A percentile compares a stretch with the other conserved stretches of the same genome.
These are phyloP conservation scores for Podospora tetraspora DNA, from an alignment of 495 filamentous ascomycete species.

Conservation along the genomic window DNA sequence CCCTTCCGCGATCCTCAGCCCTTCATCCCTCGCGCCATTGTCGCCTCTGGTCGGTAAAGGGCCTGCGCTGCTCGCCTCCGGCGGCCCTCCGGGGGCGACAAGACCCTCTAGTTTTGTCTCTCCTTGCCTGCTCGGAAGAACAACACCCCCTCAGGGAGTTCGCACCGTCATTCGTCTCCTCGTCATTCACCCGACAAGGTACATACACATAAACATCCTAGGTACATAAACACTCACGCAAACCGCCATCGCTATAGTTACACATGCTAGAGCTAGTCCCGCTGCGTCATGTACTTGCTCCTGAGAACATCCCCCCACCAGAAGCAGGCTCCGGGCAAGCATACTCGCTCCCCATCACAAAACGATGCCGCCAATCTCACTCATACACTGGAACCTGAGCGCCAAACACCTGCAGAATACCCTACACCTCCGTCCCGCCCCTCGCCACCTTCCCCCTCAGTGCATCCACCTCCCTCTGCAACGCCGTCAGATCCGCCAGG, in stretches of 20 bases:
- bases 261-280: not conserved
- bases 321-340: not conserved
- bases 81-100: too few relatives aligned
- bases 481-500: slow-evolving; percentile 58
- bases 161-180: too few relatives aligned
- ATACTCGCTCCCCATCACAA: not conserved
- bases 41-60: too few relatives aligned
- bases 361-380: not conserved
- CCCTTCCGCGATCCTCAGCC: too few relatives aligned
- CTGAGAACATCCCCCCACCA: not conserved
- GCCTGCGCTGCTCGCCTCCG: too few relatives aligned
- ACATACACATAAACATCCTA: not conserved
- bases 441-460: slow-evolving; percentile 53
- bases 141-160: too few relatives aligned
- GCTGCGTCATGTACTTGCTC: not conserved
- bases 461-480: slow-evolving; percentile 70
- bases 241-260: not conserved
- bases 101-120: too few relatives aligned
- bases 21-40: too few relatives aligned
- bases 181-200: not conserved
- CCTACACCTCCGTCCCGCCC: not conserved
- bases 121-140: too few relatives aligned
- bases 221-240: not conserved
- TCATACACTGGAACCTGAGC: not conserved
- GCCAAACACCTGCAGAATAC: not conserved